Evolutionary conservation across 2,329 filamentous ascomycete genomes (phyloP), one percentile per base, ranked within the genome.

Genomic region (Drechslera avenae): DNA sequence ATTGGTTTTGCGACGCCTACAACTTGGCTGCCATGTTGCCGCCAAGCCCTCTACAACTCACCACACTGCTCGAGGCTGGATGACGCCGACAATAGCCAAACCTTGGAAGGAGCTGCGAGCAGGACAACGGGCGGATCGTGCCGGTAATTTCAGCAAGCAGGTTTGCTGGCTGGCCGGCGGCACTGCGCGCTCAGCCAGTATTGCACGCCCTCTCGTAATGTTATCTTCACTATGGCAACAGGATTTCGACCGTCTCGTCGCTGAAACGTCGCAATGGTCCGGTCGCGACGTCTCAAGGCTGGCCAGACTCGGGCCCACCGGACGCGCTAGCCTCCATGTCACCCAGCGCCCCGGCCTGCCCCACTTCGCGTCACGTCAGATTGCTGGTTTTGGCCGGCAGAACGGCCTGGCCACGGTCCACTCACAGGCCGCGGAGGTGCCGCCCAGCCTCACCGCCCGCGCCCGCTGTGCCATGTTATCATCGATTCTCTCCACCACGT

Each of bases 401-500:
- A 70, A 65, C 57, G 48, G 10, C 30, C 13, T 7, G 23, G 16
- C 37, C 40, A 33, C 37, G 39, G 39, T 45, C 67, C 65, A 68
- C 48, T 64, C 42, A 57, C 8, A 5, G 14, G 28, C 45, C 46
- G 33, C 42, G 52, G 40, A 47, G 21, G 37, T 16, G 4, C 32
- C 13, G 23, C 21, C 21, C 34, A 3, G 13, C 34, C 10, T 66
- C 60, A 68, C 64, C 65, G 63, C 64, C 62, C 54, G 45, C 43
- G 36, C 18, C 16, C 42, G 37, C 49, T 37, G 23, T n/a, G 48
- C 44, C 43, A n/a, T 31, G 37, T 19, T 42, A 33, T 52, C 49
- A 63, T 57, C 66, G 66, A 69, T 69, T 57, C 41, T 49, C 50
- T 37, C 43, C 50, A 55, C 56, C 64, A 59, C 50, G 57, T 46